Percentiles rank a stretch among this genome's conserved stretches.
Conservation (phyloP, 768 basidiomycete genomes). For the Xerocomus brunneocitrinus region DNA sequence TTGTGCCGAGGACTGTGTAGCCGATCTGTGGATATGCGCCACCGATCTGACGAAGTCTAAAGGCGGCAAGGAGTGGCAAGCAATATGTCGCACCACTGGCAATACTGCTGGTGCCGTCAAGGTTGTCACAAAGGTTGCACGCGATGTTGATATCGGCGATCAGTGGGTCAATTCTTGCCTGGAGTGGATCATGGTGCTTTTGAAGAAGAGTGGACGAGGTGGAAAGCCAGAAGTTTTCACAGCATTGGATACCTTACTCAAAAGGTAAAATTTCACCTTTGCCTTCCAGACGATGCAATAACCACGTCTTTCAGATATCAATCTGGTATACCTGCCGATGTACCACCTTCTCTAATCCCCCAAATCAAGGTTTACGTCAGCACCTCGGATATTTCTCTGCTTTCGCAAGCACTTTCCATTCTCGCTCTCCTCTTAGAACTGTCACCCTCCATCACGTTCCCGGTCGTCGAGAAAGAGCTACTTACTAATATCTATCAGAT, state of each 20-base stretch:
- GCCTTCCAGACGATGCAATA: background rate
- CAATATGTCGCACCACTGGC: constrained; percentile 64
- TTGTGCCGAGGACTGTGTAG: constrained; percentile 77
- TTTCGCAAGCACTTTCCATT: constrained; percentile 66
- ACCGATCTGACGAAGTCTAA: constrained; percentile 64
- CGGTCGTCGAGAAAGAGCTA: constrained; percentile 67
- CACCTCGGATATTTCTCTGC: constrained; percentile 69
- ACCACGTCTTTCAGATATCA: constrained; percentile 36
- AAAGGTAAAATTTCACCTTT: constrained; percentile 42
- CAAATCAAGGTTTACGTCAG: constrained; percentile 76
- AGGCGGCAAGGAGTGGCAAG: constrained; percentile 75
- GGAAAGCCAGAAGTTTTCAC: constrained; percentile 80
- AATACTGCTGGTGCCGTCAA: constrained; percentile 72
- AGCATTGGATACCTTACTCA: constrained; percentile 68
- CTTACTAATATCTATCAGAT: constrained; percentile 63
- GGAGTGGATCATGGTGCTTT: constrained; percentile 67
- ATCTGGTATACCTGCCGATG: constrained; percentile 46
- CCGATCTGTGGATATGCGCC: constrained; percentile 84
- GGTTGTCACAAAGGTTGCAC: constrained; percentile 82
- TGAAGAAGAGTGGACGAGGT: constrained; percentile 73
- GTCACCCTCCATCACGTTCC: constrained; percentile 65
- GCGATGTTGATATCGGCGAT: constrained; percentile 62
- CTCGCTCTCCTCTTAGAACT: constrained; percentile 66
- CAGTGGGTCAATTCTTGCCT: constrained; percentile 80
- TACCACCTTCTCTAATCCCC: constrained; percentile 59